Evolutionary conservation across 2,329 filamentous ascomycete genomes (phyloP), one percentile per base, ranked within the genome.

Genomic region (Alternaria triticina): DNA sequence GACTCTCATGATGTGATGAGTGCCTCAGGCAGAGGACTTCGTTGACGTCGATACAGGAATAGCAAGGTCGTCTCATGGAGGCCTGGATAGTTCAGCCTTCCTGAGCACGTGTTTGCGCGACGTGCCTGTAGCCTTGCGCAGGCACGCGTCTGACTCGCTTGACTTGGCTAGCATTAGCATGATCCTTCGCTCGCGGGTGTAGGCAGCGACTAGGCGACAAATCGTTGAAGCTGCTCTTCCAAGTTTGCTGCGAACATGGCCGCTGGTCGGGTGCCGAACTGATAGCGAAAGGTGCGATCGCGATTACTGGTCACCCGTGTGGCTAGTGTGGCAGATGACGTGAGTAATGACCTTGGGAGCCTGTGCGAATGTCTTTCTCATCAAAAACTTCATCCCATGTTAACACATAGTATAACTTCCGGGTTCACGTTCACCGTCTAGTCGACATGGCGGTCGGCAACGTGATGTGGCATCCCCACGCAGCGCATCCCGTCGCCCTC

Each of bases 381-480:
- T 52, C 28, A 40, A 52, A 52, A 52, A 52, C 49, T 25, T 36
- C 49, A 20, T 52, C n/a, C 49, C 49, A 36, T 23, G 49, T 52
- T 25, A 25, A 23, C 49, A 52, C 30, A 23, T 36, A 12, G 49
- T 36, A 52, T 52, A 52, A 23, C 49, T 20, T 36, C 28, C 30
- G 23, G 49, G 49, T 52, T 52, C 49, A 40, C 49, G 49, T 52
- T 58, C 44, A 45, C 30, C 54, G 59, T 43, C 55, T 51, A 50
- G 30, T 51, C 49, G 59, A 62, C 59, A 62, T 54, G 60, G 60
- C 60, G 60, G 60, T 62, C 56, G 55, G 52, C 56, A 59, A 49
- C 50, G 56, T 62, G 60, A 62, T 59, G 60, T 62, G 60, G 60
- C 60, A 62, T 58, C 49, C 50, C 60, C 60, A 62, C 56, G 49